Conservation (phyloP, 2,329 filamentous ascomycete species). For the Didymella pomorum region DNA sequence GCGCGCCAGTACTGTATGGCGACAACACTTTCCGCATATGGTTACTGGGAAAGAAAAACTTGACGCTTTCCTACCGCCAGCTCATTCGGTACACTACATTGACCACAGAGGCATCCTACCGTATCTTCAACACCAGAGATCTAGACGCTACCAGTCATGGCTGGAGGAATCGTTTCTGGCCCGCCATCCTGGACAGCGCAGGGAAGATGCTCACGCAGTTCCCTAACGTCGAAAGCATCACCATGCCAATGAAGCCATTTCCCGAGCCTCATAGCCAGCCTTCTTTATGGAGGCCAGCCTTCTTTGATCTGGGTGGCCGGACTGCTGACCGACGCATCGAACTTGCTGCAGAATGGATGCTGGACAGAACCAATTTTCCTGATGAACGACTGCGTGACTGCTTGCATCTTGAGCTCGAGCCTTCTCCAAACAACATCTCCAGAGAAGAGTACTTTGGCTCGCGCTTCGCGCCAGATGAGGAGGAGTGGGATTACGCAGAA, state of each 20-base stretch:
- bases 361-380: constrained; percentile 30
- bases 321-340: constrained; percentile 38
- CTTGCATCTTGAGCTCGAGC: constrained; percentile 39
- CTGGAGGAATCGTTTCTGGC: constrained; percentile 44
- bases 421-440: constrained; percentile 14
- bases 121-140: constrained; percentile 31
- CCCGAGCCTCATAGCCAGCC: neutral
- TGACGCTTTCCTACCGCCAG: constrained; percentile 26
- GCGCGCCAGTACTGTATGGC: constrained; percentile 57
- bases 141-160: constrained; percentile 38
- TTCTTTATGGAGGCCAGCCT: constrained; percentile 34
- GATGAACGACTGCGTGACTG: constrained; percentile 33
- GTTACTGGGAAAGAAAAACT: constrained; percentile 18
- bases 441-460: constrained; percentile 33
- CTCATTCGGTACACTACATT: constrained; percentile 36
- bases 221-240: constrained; percentile 35
- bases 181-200: constrained; percentile 31
- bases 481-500: constrained; percentile 40
- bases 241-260: constrained; percentile 33
- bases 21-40: constrained; percentile 55
- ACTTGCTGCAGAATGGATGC: constrained; percentile 40
- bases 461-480: constrained; percentile 31
- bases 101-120: constrained; percentile 31
- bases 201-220: constrained; percentile 31
- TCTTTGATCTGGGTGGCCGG: constrained; percentile 35